Conservation (phyloP, 2,329 filamentous ascomycete genomes). For the Colletotrichum theobromicola region DNA sequence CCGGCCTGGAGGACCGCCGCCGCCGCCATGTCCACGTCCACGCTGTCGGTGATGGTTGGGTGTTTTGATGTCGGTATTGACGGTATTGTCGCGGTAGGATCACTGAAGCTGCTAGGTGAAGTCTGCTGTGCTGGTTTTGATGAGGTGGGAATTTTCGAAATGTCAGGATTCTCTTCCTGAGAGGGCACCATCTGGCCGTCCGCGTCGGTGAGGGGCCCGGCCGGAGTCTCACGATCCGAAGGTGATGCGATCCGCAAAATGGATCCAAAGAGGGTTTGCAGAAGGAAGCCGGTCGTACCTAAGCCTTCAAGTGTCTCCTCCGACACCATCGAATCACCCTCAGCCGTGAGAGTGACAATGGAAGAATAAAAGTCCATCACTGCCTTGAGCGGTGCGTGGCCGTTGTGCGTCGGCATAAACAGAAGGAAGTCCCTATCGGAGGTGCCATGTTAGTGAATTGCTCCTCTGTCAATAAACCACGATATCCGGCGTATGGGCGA, state of each 20-base stretch:
- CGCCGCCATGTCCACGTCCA: constrained; percentile 11
- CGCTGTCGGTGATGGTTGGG: not conserved
- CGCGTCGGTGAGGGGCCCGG: constrained; percentile 1
- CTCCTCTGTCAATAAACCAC: not conserved
- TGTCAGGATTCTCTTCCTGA: constrained; percentile 5
- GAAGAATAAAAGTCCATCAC: constrained; percentile 92
- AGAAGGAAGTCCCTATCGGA: constrained; percentile 82
- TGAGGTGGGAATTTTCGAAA: constrained; percentile 13
- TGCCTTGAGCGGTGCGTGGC: constrained; percentile 75
- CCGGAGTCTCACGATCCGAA: constrained; percentile 31
- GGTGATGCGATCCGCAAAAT: constrained; percentile 71
- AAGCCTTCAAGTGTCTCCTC: constrained; percentile 90
- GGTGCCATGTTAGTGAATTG: not conserved
- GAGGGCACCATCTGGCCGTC: not conserved
- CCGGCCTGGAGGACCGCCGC: constrained; percentile 12
- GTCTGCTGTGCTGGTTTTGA: constrained; percentile 9
- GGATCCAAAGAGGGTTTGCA: constrained; percentile 77
- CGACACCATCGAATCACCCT: constrained; percentile 92
- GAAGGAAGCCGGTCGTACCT: constrained; percentile 83
- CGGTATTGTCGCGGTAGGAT: not conserved
- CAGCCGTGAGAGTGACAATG: constrained; percentile 85
- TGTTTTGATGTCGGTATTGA: not conserved
- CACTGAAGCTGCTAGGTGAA: constrained; percentile 4
- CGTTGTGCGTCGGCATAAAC: constrained; percentile 74
- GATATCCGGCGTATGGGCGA: not conserved